Evolutionary conservation across 75 land plant species (phyloP).

Genomic region (Sequoiadendron giganteum): DNA sequence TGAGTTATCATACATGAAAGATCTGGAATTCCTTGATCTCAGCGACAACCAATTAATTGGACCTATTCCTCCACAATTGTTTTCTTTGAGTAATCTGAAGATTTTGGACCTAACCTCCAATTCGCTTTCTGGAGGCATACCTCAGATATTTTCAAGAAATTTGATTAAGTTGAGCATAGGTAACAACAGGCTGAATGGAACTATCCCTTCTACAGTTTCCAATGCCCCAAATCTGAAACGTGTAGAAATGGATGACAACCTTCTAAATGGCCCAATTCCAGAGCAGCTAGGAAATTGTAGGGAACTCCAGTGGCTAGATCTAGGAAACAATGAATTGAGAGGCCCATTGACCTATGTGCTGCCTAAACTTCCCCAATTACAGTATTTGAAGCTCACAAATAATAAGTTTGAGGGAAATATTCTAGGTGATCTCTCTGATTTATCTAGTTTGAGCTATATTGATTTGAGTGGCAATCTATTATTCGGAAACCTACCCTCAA

Average conservation of each 20-base stretch:
- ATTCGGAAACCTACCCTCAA: no score
- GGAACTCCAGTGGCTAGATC: constrained; percentile 22
- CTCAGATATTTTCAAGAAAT: constrained; percentile 9
- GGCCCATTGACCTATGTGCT: constrained; percentile 35
- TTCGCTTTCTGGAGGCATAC: constrained; percentile 33
- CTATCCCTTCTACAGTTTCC: constrained; percentile 10
- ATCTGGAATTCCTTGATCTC: background rate
- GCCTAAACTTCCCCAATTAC: background rate
- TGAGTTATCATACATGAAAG: background rate
- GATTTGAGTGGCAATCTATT: no score
- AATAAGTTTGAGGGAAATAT: no score
- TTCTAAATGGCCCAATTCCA: constrained; percentile 28
- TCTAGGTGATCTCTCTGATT: no score
- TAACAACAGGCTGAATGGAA: background rate
- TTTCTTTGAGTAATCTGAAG: constrained; percentile 21
- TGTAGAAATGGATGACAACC: constrained; percentile 26
- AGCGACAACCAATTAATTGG: constrained; percentile 26
- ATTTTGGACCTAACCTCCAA: constrained; percentile 40
- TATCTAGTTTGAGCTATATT: no score
- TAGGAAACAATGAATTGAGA: constrained; percentile 21
- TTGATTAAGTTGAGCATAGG: constrained; percentile 20
- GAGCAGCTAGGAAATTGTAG: constrained; percentile 42
- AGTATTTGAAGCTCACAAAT: no score
- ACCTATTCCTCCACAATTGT: constrained; percentile 27
- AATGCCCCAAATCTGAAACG: constrained; percentile 12